phyloP scores from a whole-genome alignment of 2,329 filamentous ascomycete genomes.

The Aspergillus sp. region DNA sequence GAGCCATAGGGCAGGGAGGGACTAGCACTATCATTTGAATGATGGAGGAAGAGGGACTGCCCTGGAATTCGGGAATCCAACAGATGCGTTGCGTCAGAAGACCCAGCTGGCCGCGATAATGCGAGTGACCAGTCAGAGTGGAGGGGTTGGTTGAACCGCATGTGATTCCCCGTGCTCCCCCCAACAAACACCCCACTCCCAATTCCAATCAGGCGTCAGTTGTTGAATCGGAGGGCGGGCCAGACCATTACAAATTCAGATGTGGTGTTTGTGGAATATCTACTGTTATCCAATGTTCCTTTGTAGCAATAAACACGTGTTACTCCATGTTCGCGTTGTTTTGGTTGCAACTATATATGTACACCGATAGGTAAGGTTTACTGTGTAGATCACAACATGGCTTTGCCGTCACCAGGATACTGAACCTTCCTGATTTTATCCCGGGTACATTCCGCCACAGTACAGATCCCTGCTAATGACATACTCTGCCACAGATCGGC shows the following conservation, averaged over 20 bases:
- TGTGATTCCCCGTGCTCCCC: conserved; percentile 20
- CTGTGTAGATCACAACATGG: conserved; percentile 27
- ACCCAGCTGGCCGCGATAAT: not conserved
- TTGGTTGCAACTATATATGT: not conserved
- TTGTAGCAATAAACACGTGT: not conserved
- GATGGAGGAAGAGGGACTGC: not conserved
- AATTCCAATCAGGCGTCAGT: not conserved
- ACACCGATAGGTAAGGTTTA: no score
- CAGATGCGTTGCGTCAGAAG: conserved; percentile 3
- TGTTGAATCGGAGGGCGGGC: not conserved
- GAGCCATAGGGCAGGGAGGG: conserved; percentile 7
- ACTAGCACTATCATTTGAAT: not conserved
- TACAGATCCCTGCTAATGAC: conserved; percentile 53
- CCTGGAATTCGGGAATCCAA: not conserved
- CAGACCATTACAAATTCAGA: no score
- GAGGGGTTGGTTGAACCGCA: conserved; percentile 13
- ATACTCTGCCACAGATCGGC: conserved; percentile 58
- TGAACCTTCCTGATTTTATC: conserved; percentile 34
- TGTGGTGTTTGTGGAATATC: no score
- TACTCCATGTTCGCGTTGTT: not conserved
- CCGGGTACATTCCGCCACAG: conserved; percentile 35
- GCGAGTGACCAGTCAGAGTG: conserved; percentile 1
- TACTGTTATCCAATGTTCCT: no score
- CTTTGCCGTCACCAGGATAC: conserved; percentile 36
- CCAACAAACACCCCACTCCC: conserved; percentile 12